These are phyloP conservation scores for Arabis hirsuta DNA, from an alignment of 345 rosid genomes.

Conservation along the genomic window DNA sequence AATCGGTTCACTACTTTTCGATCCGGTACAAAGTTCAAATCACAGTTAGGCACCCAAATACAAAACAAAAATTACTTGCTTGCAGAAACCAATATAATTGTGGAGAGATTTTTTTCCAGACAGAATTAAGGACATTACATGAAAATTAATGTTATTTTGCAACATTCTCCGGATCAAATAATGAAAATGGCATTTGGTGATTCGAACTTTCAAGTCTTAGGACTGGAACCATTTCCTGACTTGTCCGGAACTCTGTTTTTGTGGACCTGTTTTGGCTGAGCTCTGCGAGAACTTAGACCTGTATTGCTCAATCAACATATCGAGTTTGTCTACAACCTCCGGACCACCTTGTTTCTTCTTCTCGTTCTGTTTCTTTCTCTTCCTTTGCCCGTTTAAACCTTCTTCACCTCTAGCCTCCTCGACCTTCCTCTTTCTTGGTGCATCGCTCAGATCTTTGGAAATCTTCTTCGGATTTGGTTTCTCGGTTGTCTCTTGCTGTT, in stretches of 20 bases:
- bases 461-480: slow-evolving; percentile 31
- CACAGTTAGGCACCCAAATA: background rate
- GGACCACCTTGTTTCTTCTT: slow-evolving; percentile 52
- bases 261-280: slow-evolving; percentile 51
- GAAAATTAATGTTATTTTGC: background rate
- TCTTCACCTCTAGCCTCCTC: slow-evolving; percentile 45
- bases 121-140: background rate
- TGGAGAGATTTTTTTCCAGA: background rate
- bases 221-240: slow-evolving; percentile 71
- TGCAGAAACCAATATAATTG: background rate
- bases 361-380: slow-evolving; percentile 45
- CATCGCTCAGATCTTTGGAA: slow-evolving; percentile 35
- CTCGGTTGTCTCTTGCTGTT: slow-evolving; percentile 42
- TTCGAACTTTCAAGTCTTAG: slow-evolving; percentile 27
- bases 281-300: slow-evolving; percentile 65
- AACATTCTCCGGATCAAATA: slow-evolving; percentile 9
- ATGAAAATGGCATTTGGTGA: slow-evolving; percentile 1
- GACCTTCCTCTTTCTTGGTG: slow-evolving; percentile 49
- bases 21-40: no score
- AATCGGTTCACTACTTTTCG: background rate
- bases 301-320: slow-evolving; percentile 70
- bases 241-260: slow-evolving; percentile 52
- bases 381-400: slow-evolving; percentile 44
- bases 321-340: slow-evolving; percentile 68
- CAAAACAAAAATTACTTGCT: slow-evolving; percentile 5